phyloP scores from a whole-genome alignment of 2,329 filamentous ascomycete genomes.

The Fusarium haematococcum region DNA sequence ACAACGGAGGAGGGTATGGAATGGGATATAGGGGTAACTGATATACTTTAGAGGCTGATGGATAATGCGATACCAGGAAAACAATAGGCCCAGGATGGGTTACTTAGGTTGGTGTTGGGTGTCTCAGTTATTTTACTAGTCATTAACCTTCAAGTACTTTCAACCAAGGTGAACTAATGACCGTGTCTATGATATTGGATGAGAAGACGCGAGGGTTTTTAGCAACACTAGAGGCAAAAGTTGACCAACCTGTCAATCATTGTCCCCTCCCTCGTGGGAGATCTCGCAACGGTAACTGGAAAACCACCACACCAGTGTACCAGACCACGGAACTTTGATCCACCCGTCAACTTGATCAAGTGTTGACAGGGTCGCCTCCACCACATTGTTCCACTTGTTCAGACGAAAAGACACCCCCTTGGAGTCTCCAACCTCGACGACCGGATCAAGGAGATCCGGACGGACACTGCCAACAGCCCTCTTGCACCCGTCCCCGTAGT shows the following conservation, averaged over 20 bases:
- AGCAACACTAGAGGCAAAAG: background rate
- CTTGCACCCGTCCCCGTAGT: background rate
- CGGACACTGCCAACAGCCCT: background rate
- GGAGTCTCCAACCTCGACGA: background rate
- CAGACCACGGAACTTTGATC: background rate
- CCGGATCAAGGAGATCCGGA: background rate
- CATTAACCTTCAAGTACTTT: background rate
- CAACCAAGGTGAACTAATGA: background rate
- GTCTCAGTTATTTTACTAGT: background rate
- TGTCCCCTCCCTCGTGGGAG: background rate
- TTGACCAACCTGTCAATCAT: background rate
- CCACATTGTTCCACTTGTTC: background rate
- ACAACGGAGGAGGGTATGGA: constrained; percentile 25
- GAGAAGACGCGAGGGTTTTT: background rate
- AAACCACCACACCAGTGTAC: background rate
- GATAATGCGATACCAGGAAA: background rate
- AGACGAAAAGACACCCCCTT: background rate
- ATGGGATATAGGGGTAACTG: constrained; percentile 25
- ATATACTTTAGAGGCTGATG: background rate
- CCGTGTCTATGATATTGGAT: background rate
- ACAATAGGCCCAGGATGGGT: background rate
- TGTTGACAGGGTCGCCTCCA: background rate
- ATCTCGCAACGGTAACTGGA: background rate
- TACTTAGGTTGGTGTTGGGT: background rate
- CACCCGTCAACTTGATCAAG: background rate